phyloP scores from a whole-genome alignment of 257 asterid species.

The Apocynum venetum region DNA sequence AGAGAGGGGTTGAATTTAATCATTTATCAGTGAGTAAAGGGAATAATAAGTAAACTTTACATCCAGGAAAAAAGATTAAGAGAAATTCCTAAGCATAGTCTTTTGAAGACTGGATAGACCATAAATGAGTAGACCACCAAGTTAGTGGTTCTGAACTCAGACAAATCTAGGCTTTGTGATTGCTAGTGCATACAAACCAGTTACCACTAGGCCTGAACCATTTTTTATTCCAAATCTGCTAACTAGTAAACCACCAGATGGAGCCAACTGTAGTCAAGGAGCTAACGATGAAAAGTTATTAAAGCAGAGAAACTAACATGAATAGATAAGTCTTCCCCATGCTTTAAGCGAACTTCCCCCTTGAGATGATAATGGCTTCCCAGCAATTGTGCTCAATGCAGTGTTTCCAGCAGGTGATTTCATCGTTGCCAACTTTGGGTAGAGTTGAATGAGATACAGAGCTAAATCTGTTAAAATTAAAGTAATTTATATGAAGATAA shows the following conservation, averaged over 20 bases:
- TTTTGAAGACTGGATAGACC: not conserved
- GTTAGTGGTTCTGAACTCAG: not conserved
- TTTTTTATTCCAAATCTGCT: not conserved
- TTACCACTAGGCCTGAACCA: not conserved
- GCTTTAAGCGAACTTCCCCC: slow-evolving; percentile 22
- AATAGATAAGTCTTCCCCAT: slow-evolving; percentile 25
- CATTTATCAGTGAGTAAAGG: too few relatives aligned
- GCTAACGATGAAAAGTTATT: not conserved
- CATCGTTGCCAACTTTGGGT: slow-evolving; percentile 29
- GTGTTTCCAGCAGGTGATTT: slow-evolving; percentile 28
- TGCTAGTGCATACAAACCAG: not conserved
- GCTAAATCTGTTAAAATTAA: slow-evolving; percentile 27
- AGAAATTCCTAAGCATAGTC: not conserved
- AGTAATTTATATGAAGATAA: not conserved
- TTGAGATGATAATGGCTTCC: slow-evolving; percentile 24
- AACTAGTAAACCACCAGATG: not conserved
- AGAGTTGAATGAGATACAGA: slow-evolving; percentile 32
- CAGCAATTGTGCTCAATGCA: slow-evolving; percentile 32
- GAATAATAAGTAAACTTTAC: not conserved
- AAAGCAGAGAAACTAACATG: slow-evolving; percentile 24
- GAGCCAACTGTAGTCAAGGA: not conserved
- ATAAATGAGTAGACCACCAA: not conserved
- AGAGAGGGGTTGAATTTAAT: too few relatives aligned
- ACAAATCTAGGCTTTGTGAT: not conserved
- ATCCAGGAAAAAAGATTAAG: not conserved